Evolutionary conservation across 345 rosid genomes (phyloP).

Genomic region (Eucalyptus regnans): DNA sequence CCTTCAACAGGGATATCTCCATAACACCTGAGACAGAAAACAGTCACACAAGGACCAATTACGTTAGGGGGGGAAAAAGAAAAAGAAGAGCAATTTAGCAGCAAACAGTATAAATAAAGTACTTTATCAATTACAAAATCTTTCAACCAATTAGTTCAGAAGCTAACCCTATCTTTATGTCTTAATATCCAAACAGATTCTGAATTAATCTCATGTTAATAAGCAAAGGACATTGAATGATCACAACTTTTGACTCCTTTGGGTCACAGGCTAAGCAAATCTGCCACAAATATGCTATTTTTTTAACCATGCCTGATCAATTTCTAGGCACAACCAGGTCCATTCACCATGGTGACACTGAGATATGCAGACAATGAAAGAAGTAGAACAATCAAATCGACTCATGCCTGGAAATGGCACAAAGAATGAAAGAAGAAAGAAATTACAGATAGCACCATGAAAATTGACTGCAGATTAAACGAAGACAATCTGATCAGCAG

Average conservation of each 20-base stretch:
- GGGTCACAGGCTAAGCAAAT: background rate
- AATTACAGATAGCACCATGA: background rate
- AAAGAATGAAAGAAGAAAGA: background rate
- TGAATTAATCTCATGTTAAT: background rate
- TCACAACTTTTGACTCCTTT: background rate
- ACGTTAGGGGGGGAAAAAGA: background rate
- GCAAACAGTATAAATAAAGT: background rate
- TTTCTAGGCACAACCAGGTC: background rate
- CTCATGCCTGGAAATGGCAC: background rate
- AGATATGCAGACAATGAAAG: background rate
- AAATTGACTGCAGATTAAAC: background rate
- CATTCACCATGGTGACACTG: background rate
- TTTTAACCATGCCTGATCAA: background rate
- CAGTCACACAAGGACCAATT: background rate
- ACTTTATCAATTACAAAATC: background rate
- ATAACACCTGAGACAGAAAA: conserved; percentile 39
- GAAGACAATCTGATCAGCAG: background rate
- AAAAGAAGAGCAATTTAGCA: background rate
- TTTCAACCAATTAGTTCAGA: background rate
- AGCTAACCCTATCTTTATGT: background rate
- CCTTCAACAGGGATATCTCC: conserved; percentile 67
- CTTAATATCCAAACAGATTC: background rate
- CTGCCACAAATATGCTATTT: background rate
- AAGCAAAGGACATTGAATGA: background rate
- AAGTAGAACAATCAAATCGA: background rate